Base-by-base conservation (phyloP, 1,284 basidiomycete species). In the Bondarzewia mesenterica region DNA sequence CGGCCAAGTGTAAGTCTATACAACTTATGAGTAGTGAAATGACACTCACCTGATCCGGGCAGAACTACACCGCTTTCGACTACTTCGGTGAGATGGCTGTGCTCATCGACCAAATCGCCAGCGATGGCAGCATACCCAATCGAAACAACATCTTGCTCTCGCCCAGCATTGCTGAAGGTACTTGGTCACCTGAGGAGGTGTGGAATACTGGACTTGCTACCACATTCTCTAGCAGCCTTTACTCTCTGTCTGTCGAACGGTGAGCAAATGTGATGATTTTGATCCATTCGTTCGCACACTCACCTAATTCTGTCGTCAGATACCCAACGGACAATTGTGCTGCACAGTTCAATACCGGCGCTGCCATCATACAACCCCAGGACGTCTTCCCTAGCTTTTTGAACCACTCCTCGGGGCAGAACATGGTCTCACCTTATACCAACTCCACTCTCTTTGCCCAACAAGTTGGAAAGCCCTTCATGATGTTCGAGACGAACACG, bases 291-390 rank as follows among this genome's bases (percentile, higher is more conserved):
- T 5, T 15, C 42, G 29, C 22, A 15, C 47, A 14, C 25, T 20
- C 16, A n/a, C 6, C 16, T n/a, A n/a, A n/a, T n/a, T n/a, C n/a
- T 16, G 6, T 38, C 32, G 15, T 37, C 42, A 72, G 70, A 45
- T 77, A 78, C 53, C 74, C 73, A 1, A 65, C 65, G 15, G 69
- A 78, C 67, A 89, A 87, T 56, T 87, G 84, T 61, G 69, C 71
- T 41, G 74, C 79, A 21, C 63, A 73, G 51, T 79, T 68, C 53
- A 64, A 66, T n/a, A 55, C 61, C 2, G 78, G 76, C 39, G 55
- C 59, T 0, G 53, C 63, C 2, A 61, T 63, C 40, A 21, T 58
- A 14, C 66, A 75, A 51, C 73, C 79, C 0, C 82, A 85, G 59
- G 57, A 63, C 2, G 66, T 73, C 25, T 82, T 87, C 58, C 60